Base-by-base conservation (phyloP, 1,284 basidiomycete species). In the Anthracocystis setariae region DNA sequence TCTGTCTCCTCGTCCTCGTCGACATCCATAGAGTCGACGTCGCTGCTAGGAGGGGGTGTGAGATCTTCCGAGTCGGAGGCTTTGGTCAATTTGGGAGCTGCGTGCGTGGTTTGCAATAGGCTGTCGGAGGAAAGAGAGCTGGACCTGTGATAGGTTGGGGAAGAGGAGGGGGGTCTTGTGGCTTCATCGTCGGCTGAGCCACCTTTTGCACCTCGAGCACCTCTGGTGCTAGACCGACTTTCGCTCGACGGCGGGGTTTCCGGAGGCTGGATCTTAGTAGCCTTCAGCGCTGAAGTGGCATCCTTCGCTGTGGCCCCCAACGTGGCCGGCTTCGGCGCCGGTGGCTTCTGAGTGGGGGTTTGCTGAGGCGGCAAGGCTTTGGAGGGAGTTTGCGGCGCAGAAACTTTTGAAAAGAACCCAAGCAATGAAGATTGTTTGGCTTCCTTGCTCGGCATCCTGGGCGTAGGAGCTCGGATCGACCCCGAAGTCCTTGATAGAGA, bases 351-450 rank as follows among this genome's bases (percentile, higher is more conserved):
- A 17, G 45, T 25, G 35, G 48, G 24, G 5, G 38, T 13, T 38
- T n/a, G 45, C 18, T 54, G 46, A n/a, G 53, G 9, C 5, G 63
- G 38, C 9, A 47, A 46, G 18, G 63, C 12, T 44, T 55, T 55
- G 25, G 63, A 38, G 9, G 55, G 21, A 20, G 47, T n/a, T 18
- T 59, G 67, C 3, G 53, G 13, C 10, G 71, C 48, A 23, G 64
- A 33, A 20, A 55, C 65, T 44, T 74, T 74, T 45, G 67, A 53
- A 42, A 76, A 76, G 64, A 76, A 76, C 45, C 74, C 74, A 9
- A 74, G 73, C 52, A 76, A 64, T 33, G 71, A 62, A 27, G 68
- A 68, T 53, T 76, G 71, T 57, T 72, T 76, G 38, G 46, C 46
- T 35, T 54, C 35, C 20, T 66, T 66, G 62, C 45, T 32, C 3